Percentiles rank a stretch among this genome's conserved stretches.
phyloP scores from a whole-genome alignment of 2,329 filamentous ascomycete species.

The Pestalotiopsis sp. region DNA sequence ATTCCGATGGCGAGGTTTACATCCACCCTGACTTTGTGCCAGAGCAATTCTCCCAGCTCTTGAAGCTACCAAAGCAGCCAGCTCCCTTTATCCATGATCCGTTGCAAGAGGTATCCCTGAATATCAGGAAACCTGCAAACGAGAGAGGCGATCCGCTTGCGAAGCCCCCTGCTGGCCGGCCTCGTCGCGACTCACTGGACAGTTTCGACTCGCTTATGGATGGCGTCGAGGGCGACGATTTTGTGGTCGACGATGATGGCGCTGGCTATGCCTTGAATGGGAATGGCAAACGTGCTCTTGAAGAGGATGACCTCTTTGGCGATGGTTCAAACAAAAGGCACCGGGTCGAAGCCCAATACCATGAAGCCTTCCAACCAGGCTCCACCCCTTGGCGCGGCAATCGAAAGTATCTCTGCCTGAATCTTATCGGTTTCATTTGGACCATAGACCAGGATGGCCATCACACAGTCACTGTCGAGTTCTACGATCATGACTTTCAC shows the following conservation, averaged over 20 bases:
- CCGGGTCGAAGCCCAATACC: constrained; percentile 64
- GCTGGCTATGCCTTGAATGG: constrained; percentile 75
- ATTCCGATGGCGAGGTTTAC: constrained; percentile 87
- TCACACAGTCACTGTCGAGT: constrained; percentile 94
- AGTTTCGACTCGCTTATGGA: constrained; percentile 83
- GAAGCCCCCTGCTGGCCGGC: constrained; percentile 56
- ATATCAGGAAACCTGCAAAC: constrained; percentile 52
- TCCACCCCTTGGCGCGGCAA: constrained; percentile 96
- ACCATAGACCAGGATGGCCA: constrained; percentile 93
- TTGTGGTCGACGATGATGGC: constrained; percentile 93
- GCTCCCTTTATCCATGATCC: constrained; percentile 87
- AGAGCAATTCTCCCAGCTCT: constrained; percentile 54
- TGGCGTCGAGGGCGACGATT: constrained; percentile 68
- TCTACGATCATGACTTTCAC: constrained; percentile 91
- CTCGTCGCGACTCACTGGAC: constrained; percentile 65
- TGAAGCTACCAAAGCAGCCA: constrained; percentile 64
- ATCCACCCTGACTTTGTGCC: constrained; percentile 75
- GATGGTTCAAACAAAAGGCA: constrained; percentile 49
- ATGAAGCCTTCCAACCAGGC: constrained; percentile 87
- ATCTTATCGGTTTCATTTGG: constrained; percentile 93
- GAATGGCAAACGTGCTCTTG: constrained; percentile 49
- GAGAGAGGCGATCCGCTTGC: constrained; percentile 13
- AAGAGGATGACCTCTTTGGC: constrained; percentile 51
- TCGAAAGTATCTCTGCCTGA: constrained; percentile 88
- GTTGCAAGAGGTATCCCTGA: constrained; percentile 66